phyloP scores from a whole-genome alignment of 148 eudicot genomes.

The Nyssa sinensis region DNA sequence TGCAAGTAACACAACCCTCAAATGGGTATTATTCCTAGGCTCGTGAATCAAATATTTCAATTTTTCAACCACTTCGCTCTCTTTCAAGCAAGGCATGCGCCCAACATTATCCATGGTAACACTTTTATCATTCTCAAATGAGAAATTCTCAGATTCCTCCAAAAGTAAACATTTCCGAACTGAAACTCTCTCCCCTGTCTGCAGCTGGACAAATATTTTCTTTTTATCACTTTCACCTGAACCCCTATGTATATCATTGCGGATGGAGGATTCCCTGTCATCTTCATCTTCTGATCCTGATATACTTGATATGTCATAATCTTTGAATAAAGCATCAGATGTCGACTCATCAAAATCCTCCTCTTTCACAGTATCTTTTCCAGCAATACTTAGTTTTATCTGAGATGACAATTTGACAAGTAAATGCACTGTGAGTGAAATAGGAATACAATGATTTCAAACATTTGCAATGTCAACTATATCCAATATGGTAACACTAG shows the following conservation, averaged over 20 bases:
- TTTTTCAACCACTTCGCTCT: constrained; percentile 56
- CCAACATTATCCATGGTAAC: constrained; percentile 28
- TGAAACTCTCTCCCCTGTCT: constrained; percentile 66
- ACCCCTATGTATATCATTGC: constrained; percentile 29
- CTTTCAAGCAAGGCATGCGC: constrained; percentile 29
- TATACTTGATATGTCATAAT: constrained; percentile 83
- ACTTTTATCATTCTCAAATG: constrained; percentile 48
- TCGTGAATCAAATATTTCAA: constrained; percentile 50
- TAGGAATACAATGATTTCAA: background rate
- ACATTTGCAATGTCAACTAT: background rate
- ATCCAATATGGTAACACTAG: background rate
- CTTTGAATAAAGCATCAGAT: constrained; percentile 53
- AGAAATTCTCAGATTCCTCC: constrained; percentile 53
- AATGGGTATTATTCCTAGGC: constrained; percentile 55
- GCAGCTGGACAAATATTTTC: constrained; percentile 58
- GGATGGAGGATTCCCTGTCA: constrained; percentile 38
- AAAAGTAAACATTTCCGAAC: constrained; percentile 72
- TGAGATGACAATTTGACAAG: constrained; percentile 28
- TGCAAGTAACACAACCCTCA: constrained; percentile 81
- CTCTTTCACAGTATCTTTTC: constrained; percentile 68
- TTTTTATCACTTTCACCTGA: constrained; percentile 31
- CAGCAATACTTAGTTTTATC: constrained; percentile 83
- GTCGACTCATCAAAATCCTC: constrained; percentile 78
- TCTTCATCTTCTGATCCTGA: constrained; percentile 93
- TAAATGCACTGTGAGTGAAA: background rate